A percentile compares a stretch with the other conserved stretches of the same genome.
Conservation (phyloP, 345 rosid genomes). For the Eucalyptus paniculata region DNA sequence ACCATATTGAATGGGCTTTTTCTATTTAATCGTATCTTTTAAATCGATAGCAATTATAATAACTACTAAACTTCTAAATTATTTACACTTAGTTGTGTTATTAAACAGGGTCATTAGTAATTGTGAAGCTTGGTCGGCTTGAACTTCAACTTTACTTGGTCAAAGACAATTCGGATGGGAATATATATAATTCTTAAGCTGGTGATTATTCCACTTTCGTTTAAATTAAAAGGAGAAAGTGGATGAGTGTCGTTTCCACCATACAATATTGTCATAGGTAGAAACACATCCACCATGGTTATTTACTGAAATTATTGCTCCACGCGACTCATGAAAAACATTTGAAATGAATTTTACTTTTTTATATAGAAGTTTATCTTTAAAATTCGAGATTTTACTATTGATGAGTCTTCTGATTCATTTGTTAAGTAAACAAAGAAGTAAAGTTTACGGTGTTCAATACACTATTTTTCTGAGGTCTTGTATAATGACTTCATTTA, state of each 20-base stretch:
- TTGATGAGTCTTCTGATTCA: too few species aligned
- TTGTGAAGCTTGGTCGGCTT: background rate
- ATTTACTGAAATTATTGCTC: background rate
- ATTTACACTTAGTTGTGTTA: background rate
- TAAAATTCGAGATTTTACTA: too few species aligned
- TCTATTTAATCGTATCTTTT: too few species aligned
- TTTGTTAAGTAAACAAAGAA: too few species aligned
- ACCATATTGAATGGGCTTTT: background rate
- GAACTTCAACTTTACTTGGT: background rate
- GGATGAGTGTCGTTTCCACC: background rate
- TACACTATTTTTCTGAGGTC: too few species aligned
- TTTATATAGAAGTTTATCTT: too few species aligned
- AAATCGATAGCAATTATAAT: too few species aligned
- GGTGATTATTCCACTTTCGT: background rate
- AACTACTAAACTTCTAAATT: background rate
- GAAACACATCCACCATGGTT: background rate
- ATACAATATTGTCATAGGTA: background rate
- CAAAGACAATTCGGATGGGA: background rate
- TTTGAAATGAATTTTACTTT: too few species aligned
- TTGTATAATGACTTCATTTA: too few species aligned
- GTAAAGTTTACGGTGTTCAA: too few species aligned
- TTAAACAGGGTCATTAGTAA: background rate
- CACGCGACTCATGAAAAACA: background rate
- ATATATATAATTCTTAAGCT: background rate
- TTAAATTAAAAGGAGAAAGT: background rate